Conservation (phyloP, 169 alveolate genomes). For the Ichthyophthirius multifiliis region DNA sequence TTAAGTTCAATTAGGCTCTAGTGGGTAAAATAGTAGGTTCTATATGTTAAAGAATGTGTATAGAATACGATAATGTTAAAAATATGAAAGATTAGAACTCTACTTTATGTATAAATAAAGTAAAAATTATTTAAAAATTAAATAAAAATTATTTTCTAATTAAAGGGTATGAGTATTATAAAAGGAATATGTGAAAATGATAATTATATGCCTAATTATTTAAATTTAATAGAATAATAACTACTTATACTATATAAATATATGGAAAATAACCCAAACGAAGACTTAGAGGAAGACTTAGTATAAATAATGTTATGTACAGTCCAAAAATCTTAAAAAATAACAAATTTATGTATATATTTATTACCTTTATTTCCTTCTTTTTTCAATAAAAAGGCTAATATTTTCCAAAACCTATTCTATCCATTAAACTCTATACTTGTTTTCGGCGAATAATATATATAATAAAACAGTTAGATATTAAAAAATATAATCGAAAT, state of each 20-base stretch:
- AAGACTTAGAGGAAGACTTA: neutral
- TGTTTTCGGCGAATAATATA: neutral
- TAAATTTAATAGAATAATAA: neutral
- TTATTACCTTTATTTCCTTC: neutral
- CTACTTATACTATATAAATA: neutral
- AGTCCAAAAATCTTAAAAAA: neutral
- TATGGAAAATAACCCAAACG: neutral
- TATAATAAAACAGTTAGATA: neutral
- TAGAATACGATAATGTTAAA: too few species aligned
- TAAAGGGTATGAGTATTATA: neutral
- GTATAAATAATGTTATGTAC: neutral
- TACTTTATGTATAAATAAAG: too few species aligned
- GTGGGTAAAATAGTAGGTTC: too few species aligned
- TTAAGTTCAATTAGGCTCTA: neutral
- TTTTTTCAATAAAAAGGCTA: neutral
- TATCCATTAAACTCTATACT: neutral
- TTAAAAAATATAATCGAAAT: neutral
- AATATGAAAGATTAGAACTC: too few species aligned
- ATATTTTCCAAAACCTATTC: neutral
- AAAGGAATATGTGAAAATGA: neutral
- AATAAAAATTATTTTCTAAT: too few species aligned
- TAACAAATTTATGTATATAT: neutral
- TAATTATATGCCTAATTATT: neutral
- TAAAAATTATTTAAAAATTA: too few species aligned
- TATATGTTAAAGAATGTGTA: too few species aligned